Evolutionary conservation across 306 rosid genomes (phyloP).

Genomic region (Crataegus laevigata): DNA sequence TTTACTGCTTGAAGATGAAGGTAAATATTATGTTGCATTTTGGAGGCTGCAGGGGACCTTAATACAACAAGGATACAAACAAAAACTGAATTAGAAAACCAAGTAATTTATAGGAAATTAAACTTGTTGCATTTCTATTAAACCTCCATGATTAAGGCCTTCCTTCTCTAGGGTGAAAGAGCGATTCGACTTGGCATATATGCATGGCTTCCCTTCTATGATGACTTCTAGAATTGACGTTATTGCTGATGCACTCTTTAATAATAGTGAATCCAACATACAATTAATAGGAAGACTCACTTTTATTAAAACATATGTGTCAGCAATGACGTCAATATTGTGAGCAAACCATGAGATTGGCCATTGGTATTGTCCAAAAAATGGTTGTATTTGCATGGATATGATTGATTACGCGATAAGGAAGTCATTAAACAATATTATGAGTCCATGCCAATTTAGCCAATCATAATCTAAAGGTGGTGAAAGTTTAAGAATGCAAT

Average conservation of each 20-base stretch:
- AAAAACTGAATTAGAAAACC: not conserved
- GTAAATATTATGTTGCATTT: not conserved
- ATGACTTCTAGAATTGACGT: not conserved
- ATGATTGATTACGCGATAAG: not conserved
- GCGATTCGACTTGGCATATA: not conserved
- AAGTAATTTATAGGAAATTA: not conserved
- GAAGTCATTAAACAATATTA: not conserved
- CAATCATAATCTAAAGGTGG: not conserved
- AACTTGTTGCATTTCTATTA: not conserved
- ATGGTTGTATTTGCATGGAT: too few species aligned
- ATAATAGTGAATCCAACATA: not conserved
- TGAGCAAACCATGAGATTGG: not conserved
- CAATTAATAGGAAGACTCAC: not conserved
- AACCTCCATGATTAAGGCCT: not conserved
- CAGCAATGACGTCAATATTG: not conserved
- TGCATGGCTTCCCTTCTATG: not conserved
- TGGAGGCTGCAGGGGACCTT: not conserved
- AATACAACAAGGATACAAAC: not conserved
- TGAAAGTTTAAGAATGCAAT: not conserved
- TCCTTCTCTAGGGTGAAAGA: not conserved
- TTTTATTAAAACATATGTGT: not conserved
- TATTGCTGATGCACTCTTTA: not conserved
- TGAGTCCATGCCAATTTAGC: not conserved
- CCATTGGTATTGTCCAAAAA: too few species aligned
- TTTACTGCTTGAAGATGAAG: not conserved